phyloP scores from a whole-genome alignment of 371 early-diverging fungal genomes.

The Apophysomyces ossiformis region DNA sequence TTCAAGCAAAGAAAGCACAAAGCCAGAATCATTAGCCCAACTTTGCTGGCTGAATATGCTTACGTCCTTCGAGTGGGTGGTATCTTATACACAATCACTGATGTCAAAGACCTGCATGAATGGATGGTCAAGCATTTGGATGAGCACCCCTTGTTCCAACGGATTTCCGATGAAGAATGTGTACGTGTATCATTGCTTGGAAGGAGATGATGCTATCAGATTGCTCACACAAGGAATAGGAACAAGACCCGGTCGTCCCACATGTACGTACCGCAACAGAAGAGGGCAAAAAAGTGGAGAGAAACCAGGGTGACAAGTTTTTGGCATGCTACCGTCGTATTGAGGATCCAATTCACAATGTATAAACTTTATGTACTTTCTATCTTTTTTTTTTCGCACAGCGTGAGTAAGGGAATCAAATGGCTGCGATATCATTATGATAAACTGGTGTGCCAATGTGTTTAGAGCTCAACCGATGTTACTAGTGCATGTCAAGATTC shows the following conservation, averaged over 20 bases:
- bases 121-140: slow-evolving; percentile 98
- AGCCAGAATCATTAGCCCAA: slow-evolving; percentile 93
- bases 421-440: too few relatives aligned
- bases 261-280: slow-evolving; percentile 90
- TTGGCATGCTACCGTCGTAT: slow-evolving; percentile 90
- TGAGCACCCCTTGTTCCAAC: slow-evolving; percentile 91
- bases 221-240: slow-evolving; percentile 36
- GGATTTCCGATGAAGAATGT: slow-evolving; percentile 84
- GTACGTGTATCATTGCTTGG: slow-evolving; percentile 35
- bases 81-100: slow-evolving; percentile 95
- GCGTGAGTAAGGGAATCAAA: too few relatives aligned
- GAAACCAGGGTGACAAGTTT: slow-evolving; percentile 94
- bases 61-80: slow-evolving; percentile 90
- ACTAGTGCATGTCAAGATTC: too few relatives aligned
- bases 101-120: slow-evolving; percentile 91
- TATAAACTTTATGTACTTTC: background rate
- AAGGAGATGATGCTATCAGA: background rate
- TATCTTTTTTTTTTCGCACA: too few relatives aligned
- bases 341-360: slow-evolving; percentile 50
- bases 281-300: slow-evolving; percentile 96
- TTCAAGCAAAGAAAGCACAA: slow-evolving; percentile 99
- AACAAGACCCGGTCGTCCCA: slow-evolving; percentile 84
- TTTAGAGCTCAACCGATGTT: too few relatives aligned
- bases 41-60: slow-evolving; percentile 94
- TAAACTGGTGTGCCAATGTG: too few relatives aligned